A percentile compares a stretch with the other conserved stretches of the same genome.
Conservation (phyloP, 2,329 filamentous ascomycete species). For the Verticillium isaacii region DNA sequence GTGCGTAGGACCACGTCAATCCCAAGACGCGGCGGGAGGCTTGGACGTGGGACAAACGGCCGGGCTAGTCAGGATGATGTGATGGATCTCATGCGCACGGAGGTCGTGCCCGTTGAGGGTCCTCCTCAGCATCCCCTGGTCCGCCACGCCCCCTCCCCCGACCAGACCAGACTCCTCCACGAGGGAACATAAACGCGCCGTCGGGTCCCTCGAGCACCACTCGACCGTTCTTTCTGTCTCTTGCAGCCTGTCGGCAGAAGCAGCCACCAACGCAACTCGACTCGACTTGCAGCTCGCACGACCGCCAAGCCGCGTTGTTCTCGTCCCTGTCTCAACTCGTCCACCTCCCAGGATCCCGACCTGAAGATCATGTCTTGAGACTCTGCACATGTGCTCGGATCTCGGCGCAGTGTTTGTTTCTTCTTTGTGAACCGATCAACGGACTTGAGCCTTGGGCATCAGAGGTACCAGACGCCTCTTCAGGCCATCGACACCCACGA, state of each 20-base stretch:
- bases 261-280: not conserved
- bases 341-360: not conserved
- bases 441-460: not conserved
- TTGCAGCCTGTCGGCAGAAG: not conserved
- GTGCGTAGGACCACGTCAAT: not conserved
- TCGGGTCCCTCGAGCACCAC: not conserved
- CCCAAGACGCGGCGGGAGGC: not conserved
- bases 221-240: not conserved
- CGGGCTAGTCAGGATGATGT: not conserved
- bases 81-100: not conserved
- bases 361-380: conserved; percentile 2
- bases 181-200: not conserved
- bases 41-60: not conserved
- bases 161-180: not conserved
- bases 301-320: not conserved
- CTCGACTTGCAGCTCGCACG: not conserved
- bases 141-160: not conserved
- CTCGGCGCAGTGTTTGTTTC: not conserved
- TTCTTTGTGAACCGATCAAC: not conserved
- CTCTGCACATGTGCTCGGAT: not conserved
- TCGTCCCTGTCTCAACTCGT: not conserved
- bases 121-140: not conserved
- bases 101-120: not conserved
- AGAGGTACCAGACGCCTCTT: not conserved
- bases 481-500: not conserved